Percentiles rank a stretch among this genome's conserved stretches.
phyloP scores from a whole-genome alignment of 257 asterid species.

The Fraxinus anomala region DNA sequence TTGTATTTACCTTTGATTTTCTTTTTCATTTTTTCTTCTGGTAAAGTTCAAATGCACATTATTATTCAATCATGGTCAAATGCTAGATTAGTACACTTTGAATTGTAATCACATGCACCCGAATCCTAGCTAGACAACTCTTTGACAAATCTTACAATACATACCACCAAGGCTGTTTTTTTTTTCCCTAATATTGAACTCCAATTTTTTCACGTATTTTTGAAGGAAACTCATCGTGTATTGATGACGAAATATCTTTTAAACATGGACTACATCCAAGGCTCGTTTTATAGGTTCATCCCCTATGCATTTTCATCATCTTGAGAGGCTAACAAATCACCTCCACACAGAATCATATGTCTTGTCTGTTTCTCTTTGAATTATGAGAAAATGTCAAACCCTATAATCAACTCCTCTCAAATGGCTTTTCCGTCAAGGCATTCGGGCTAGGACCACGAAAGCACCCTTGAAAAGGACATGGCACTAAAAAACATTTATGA shows the following conservation, averaged over 20 bases:
- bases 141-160: background rate
- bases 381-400: background rate
- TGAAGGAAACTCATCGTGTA: too few species aligned
- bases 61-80: background rate
- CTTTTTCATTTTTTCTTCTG: too few species aligned
- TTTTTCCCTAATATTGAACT: too few species aligned
- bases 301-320: too few species aligned
- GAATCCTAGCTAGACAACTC: background rate
- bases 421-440: background rate
- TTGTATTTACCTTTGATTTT: background rate
- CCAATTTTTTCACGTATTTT: too few species aligned
- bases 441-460: slow-evolving; percentile 2
- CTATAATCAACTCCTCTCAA: background rate
- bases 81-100: background rate
- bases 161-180: too few species aligned
- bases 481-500: background rate
- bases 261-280: too few species aligned
- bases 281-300: too few species aligned
- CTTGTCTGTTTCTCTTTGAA: too few species aligned
- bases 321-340: too few species aligned
- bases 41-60: background rate
- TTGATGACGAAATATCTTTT: too few species aligned
- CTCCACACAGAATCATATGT: too few species aligned
- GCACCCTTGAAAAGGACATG: slow-evolving; percentile 5
- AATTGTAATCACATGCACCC: background rate